phyloP scores from a whole-genome alignment of 106 monocot genomes.

The Triglochin maritima region DNA sequence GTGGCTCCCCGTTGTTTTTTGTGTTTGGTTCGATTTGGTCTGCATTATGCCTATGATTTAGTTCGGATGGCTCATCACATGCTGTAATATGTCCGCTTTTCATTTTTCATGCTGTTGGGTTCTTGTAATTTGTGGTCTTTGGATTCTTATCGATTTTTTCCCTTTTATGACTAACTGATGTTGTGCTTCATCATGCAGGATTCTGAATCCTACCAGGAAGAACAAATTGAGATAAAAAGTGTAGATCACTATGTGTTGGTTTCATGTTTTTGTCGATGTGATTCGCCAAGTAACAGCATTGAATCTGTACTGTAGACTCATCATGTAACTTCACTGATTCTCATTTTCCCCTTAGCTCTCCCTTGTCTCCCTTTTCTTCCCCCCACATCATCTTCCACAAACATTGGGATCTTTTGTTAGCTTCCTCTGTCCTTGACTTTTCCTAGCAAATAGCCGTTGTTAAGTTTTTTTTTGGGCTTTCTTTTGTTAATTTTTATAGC shows the following conservation, averaged over 20 bases:
- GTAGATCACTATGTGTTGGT: conserved; percentile 39
- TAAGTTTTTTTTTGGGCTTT: background rate
- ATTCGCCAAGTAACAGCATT: conserved; percentile 50
- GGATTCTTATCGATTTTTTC: background rate
- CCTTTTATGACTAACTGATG: background rate
- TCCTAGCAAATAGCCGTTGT: background rate
- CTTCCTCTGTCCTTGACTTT: background rate
- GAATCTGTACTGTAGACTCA: conserved; percentile 74
- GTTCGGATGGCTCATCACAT: too few relatives aligned
- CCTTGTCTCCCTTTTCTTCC: too few relatives aligned
- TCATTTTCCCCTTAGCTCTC: background rate
- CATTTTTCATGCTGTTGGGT: background rate
- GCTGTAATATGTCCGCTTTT: background rate
- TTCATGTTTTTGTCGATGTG: conserved; percentile 49
- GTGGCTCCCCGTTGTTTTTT: too few relatives aligned
- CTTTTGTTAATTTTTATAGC: background rate
- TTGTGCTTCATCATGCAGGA: background rate
- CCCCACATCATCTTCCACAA: background rate
- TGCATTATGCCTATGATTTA: too few relatives aligned
- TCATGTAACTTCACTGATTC: conserved; percentile 37
- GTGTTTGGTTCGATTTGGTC: too few relatives aligned
- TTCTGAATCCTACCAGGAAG: background rate
- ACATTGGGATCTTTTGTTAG: background rate
- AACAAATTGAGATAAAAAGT: background rate
- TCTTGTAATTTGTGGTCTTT: too few relatives aligned